These are phyloP conservation scores for Abrus pulchellus DNA, from an alignment of 306 rosid species.

Conservation along the genomic window DNA sequence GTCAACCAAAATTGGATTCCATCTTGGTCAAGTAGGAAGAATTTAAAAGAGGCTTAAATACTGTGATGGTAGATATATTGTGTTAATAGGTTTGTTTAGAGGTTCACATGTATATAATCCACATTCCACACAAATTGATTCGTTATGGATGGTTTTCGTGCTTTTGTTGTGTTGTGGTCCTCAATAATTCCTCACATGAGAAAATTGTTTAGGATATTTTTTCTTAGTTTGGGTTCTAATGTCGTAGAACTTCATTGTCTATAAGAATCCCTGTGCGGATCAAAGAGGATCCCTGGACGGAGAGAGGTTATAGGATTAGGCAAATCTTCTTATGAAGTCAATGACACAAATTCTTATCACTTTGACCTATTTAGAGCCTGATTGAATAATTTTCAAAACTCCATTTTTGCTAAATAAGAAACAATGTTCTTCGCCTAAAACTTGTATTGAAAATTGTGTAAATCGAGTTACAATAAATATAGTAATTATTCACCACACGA, in stretches of 20 bases:
- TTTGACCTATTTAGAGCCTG: background rate
- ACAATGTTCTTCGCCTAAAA: no score
- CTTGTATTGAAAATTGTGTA: no score
- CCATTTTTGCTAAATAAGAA: no score
- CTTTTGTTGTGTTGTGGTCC: background rate
- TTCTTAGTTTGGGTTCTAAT: background rate
- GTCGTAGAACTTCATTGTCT: background rate
- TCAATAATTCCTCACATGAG: background rate
- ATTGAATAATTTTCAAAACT: no score
- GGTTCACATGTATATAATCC: background rate
- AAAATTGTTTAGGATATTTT: background rate
- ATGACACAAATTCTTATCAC: background rate
- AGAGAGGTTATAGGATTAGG: background rate
- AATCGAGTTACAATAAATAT: no score
- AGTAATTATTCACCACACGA: background rate
- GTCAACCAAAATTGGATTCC: constrained; percentile 10
- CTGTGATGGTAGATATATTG: background rate
- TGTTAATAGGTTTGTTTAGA: background rate
- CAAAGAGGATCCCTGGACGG: background rate
- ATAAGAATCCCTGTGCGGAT: no score
- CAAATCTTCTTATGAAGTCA: background rate
- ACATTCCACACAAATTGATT: background rate
- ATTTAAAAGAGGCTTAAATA: background rate
- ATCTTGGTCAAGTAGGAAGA: background rate
- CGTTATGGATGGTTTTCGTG: background rate